phyloP scores from a whole-genome alignment of 176 grass and related monocot genomes.

The Bromus sterilis region DNA sequence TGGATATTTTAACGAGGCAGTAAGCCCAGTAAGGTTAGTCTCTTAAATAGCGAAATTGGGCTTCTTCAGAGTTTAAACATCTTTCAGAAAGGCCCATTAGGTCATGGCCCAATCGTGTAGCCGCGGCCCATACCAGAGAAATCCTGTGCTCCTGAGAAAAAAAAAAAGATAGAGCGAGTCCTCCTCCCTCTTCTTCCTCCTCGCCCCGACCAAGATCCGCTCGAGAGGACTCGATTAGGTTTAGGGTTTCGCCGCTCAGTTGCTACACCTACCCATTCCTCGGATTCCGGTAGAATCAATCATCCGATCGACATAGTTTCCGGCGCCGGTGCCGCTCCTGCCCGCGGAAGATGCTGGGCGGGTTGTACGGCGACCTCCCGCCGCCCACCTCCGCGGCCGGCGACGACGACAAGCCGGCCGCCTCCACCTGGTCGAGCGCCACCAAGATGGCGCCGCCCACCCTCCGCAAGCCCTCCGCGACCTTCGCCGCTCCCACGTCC shows the following conservation, averaged over 20 bases:
- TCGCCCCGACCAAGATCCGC: neutral
- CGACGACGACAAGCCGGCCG: slow-evolving; percentile 71
- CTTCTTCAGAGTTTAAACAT: too few relatives aligned
- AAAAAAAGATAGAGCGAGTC: neutral
- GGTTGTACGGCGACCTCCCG: slow-evolving; percentile 91
- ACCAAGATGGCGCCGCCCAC: slow-evolving; percentile 89
- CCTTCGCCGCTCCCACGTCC: slow-evolving; percentile 62
- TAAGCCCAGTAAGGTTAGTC: too few relatives aligned
- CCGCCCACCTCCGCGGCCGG: slow-evolving; percentile 61
- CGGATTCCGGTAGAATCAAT: neutral
- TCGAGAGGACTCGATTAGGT: neutral
- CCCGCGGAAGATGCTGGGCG: slow-evolving; percentile 55
- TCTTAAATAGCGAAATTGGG: too few relatives aligned
- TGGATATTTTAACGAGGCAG: too few relatives aligned
- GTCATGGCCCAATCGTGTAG: neutral
- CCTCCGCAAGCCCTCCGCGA: slow-evolving; percentile 68
- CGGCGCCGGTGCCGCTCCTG: neutral
- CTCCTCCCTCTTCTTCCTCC: neutral
- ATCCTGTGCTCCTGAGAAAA: neutral
- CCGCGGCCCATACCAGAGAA: neutral
- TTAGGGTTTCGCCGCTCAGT: neutral
- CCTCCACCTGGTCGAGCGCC: slow-evolving; percentile 88
- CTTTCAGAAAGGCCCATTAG: too few relatives aligned
- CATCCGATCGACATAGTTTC: too few relatives aligned
- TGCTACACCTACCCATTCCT: neutral